A percentile compares a stretch with the other conserved stretches of the same genome.
Conservation (phyloP, 2,329 filamentous ascomycete genomes). For the Epichloe sp. region DNA sequence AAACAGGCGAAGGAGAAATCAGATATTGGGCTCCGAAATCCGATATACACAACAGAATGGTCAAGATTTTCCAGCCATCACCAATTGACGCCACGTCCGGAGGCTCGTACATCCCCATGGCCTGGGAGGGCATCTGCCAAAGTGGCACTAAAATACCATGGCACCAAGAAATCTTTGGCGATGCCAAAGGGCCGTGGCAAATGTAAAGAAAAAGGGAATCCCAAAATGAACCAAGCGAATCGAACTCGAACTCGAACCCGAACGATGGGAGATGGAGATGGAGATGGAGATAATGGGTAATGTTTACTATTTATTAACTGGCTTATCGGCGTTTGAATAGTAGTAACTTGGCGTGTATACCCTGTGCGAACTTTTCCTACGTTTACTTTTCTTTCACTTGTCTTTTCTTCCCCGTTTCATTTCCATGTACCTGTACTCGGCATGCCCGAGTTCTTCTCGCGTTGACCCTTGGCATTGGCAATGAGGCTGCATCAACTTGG, state of each 20-base stretch:
- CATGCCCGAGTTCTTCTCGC: not conserved
- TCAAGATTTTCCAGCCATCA: constrained; percentile 14
- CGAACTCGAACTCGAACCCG: too few species aligned
- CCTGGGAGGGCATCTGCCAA: constrained; percentile 23
- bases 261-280: not conserved
- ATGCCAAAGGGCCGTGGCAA: constrained; percentile 17
- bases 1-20: constrained; percentile 5
- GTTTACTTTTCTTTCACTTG: too few species aligned
- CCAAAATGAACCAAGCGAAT: too few species aligned
- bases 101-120: constrained; percentile 12
- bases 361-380: not conserved
- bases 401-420: too few species aligned
- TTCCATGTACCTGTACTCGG: not conserved
- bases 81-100: constrained; percentile 1
- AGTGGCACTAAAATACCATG: constrained; percentile 14
- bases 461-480: too few species aligned
- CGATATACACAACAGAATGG: constrained; percentile 6
- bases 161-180: constrained; percentile 22
- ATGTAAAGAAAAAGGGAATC: not conserved
- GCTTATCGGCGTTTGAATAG: not conserved
- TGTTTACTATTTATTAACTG: not conserved
- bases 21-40: constrained; percentile 14
- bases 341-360: not conserved
- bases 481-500: not conserved
- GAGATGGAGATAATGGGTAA: not conserved